Percentiles rank a stretch among this genome's conserved stretches.
phyloP scores from a whole-genome alignment of 2,329 filamentous ascomycete genomes.

The Amphichorda felina region DNA sequence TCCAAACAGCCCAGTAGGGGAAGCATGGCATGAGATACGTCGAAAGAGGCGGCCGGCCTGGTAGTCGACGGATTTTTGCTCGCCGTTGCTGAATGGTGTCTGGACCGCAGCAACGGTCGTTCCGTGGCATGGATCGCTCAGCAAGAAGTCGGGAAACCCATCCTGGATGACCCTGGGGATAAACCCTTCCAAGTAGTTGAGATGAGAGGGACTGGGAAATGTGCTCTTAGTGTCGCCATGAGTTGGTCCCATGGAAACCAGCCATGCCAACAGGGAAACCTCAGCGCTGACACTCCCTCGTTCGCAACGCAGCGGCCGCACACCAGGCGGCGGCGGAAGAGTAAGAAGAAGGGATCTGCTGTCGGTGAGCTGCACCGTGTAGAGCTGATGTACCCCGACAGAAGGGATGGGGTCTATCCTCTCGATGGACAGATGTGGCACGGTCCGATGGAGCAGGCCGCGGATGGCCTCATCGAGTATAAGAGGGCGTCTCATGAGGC shows the following conservation, averaged over 20 bases:
- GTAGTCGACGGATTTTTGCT: slow-evolving; percentile 27
- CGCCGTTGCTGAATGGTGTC: slow-evolving; percentile 16
- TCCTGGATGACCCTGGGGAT: not conserved
- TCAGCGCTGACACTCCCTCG: not conserved
- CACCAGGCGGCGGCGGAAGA: not conserved
- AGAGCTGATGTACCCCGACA: not conserved
- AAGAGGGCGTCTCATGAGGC: too few relatives aligned
- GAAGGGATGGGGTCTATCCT: not conserved
- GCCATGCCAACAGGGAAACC: not conserved
- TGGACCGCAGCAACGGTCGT: slow-evolving; percentile 22
- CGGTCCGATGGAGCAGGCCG: too few relatives aligned
- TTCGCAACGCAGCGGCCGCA: not conserved
- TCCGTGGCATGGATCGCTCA: slow-evolving; percentile 26
- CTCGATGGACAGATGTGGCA: too few relatives aligned
- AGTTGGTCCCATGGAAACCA: too few relatives aligned
- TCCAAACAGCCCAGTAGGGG: slow-evolving; percentile 37
- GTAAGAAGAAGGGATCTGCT: not conserved
- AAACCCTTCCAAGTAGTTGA: not conserved
- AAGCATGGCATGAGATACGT: slow-evolving; percentile 27
- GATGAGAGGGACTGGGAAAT: too few relatives aligned
- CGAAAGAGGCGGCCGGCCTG: slow-evolving; percentile 35
- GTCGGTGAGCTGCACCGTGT: not conserved
- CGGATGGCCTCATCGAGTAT: too few relatives aligned
- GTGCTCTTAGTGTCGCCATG: too few relatives aligned
- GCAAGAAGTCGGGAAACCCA: slow-evolving; percentile 1